Conservation (phyloP, 1,284 basidiomycete species). For the Cystobasidiaceae sp. region DNA sequence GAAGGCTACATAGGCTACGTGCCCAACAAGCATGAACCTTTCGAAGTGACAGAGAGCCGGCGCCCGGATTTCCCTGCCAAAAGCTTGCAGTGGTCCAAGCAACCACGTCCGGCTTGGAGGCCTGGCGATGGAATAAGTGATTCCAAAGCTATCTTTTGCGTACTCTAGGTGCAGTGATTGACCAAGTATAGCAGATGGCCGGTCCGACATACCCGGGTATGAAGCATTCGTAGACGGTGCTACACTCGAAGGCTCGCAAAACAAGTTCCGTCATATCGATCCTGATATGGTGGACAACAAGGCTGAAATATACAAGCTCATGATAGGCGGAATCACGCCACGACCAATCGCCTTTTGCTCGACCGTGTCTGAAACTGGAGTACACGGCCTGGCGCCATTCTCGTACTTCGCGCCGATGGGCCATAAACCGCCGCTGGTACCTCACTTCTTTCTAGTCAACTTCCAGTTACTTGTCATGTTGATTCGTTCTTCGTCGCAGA, state of each 20-base stretch:
- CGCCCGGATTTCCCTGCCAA: slow-evolving; percentile 18
- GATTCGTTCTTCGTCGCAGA: background rate
- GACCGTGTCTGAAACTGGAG: slow-evolving; percentile 55
- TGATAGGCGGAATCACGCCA: slow-evolving; percentile 64
- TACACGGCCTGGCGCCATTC: slow-evolving; percentile 63
- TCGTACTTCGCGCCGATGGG: slow-evolving; percentile 29
- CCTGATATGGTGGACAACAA: slow-evolving; percentile 51
- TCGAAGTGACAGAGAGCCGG: slow-evolving; percentile 3
- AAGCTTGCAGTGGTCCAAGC: slow-evolving; percentile 36
- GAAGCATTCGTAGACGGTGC: slow-evolving; percentile 22
- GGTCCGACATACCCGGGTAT: slow-evolving; percentile 54
- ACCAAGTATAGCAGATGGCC: background rate
- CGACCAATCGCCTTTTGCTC: slow-evolving; percentile 71
- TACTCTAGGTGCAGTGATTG: background rate
- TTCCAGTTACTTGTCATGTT: background rate
- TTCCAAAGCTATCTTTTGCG: background rate
- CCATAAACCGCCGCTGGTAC: background rate
- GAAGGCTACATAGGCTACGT: too few species aligned
- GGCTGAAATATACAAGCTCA: slow-evolving; percentile 54
- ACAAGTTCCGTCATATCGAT: slow-evolving; percentile 43
- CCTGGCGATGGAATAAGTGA: slow-evolving; percentile 54
- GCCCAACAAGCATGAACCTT: slow-evolving; percentile 20
- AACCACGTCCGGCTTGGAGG: slow-evolving; percentile 56
- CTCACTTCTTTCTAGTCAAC: background rate
- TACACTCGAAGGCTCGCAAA: slow-evolving; percentile 11